A percentile compares a stretch with the other conserved stretches of the same genome.
Conservation (phyloP, 257 asterid genomes). For the Plantago major region DNA sequence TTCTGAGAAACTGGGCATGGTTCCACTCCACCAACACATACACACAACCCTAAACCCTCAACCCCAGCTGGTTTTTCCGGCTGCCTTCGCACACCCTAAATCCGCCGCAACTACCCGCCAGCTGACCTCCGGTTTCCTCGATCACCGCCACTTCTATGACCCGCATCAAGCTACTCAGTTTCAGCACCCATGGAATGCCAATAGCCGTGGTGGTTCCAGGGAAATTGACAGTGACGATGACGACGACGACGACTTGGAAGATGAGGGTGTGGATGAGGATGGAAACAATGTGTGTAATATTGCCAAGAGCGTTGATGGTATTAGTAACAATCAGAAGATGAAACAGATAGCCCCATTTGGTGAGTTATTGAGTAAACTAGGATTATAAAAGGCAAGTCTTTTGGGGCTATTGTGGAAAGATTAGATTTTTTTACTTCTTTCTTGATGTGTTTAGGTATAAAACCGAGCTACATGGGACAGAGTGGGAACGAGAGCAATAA, state of each 20-base stretch:
- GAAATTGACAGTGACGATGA: conserved; percentile 54
- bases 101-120: too few relatives aligned
- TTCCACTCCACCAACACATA: too few relatives aligned
- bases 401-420: background rate
- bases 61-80: too few relatives aligned
- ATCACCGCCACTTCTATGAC: conserved; percentile 46
- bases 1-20: too few relatives aligned
- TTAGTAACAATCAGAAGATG: conserved; percentile 26
- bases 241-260: conserved; percentile 36
- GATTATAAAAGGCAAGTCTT: too few relatives aligned
- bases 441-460: conserved; percentile 31
- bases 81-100: too few relatives aligned
- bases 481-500: conserved; percentile 35
- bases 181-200: conserved; percentile 54
- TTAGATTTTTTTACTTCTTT: conserved; percentile 14
- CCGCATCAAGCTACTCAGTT: conserved; percentile 36
- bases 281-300: conserved; percentile 35
- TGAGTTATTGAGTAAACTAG: conserved; percentile 23
- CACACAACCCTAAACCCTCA: too few relatives aligned
- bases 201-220: conserved; percentile 42
- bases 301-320: conserved; percentile 28
- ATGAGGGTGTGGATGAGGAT: conserved; percentile 37
- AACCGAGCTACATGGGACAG: conserved; percentile 41
- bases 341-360: conserved; percentile 48
- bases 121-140: conserved; percentile 48